A percentile compares a stretch with the other conserved stretches of the same genome.
Conservation (phyloP, 73 alveolate genomes). For the Paraurostyla sp. region DNA sequence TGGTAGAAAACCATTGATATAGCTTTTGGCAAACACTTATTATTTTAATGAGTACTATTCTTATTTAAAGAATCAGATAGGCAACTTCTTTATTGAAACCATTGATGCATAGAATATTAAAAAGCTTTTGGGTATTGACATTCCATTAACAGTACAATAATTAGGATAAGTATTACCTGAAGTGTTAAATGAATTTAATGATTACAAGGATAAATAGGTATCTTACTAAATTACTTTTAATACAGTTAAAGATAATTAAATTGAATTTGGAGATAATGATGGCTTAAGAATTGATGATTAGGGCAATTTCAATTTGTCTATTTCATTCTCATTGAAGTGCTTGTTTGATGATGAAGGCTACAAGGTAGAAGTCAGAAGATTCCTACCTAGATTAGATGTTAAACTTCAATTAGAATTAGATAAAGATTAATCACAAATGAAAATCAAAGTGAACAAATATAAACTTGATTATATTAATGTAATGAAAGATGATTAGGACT, state of each 20-base stretch:
- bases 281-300: no score
- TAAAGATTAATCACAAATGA: no score
- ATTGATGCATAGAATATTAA: neutral
- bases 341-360: no score
- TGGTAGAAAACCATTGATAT: slow-evolving; percentile 2
- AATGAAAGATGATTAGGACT: no score
- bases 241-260: neutral
- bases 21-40: neutral
- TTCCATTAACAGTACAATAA: neutral
- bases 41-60: neutral
- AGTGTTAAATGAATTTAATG: neutral
- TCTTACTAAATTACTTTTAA: neutral
- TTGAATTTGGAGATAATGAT: no score
- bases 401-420: no score
- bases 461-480: no score
- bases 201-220: neutral
- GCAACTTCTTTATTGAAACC: neutral
- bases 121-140: neutral
- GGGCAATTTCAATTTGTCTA: no score
- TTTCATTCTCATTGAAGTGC: no score
- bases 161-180: neutral
- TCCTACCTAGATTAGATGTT: no score
- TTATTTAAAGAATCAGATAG: neutral
- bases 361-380: no score
- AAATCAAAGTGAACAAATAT: no score